Evolutionary conservation across 768 basidiomycete species (phyloP), one percentile per base, ranked within the genome.

Genomic region (Trametopsis cervina): DNA sequence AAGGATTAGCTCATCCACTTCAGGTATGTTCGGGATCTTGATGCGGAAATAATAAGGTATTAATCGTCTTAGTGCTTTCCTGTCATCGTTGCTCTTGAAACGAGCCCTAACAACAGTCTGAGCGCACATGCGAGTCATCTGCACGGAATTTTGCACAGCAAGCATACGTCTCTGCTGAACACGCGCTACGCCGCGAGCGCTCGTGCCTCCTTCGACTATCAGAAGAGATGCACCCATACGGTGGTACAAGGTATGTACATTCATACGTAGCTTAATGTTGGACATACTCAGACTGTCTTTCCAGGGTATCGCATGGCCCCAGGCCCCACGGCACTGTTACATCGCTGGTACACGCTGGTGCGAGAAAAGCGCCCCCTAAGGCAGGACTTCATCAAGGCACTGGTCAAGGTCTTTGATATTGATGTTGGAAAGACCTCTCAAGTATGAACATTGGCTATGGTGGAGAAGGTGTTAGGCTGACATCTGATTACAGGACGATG

Each of bases 1-100:
- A 97, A 65, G 96, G 96, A 2, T 73, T 98, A 44, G 90, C 92
- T 4, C 94, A 98, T 66, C 96, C 96, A 0, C 74, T 99, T 4
- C 88, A 90, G 72, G 89, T 86, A 58, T 45, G 75, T 29, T 7
- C 46, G 37, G 26, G 18, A 4, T 7, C 13, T 20, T 20, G 13
- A 27, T 23, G 18, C 26, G 21, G n/a, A 23, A 5, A 17, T 43
- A 2, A 43, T 20, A n/a, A 6, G 12, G 12, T 12, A 9, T 23
- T 40, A 4, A 25, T 33, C 47, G 18, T 42, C 17, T 2, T 54
- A 94, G 84, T 95, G 90, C 26, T 85, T 96, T 63, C 93, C 95
- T 0, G 78, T 92, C 21, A 85, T 97, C 47, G 78, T 98, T 7
- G 89, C 93, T 4, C 74, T 97, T n/a, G 95, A 97, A 66, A 96